Evolutionary conservation across 208 protist species (phyloP), one percentile per base, ranked within the genome.

Genomic region (Trypanosoma avium): DNA sequence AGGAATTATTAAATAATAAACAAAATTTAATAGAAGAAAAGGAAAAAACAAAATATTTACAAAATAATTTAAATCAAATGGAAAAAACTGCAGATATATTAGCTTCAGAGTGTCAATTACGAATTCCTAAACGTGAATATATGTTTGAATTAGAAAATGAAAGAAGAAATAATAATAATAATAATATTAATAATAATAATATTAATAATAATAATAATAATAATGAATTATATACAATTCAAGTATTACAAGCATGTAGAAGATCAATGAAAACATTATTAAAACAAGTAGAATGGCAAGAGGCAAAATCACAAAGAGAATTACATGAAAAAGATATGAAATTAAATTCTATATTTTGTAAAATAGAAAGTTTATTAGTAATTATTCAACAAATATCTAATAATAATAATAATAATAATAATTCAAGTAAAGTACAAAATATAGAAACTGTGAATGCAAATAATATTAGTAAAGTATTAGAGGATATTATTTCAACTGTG

Each of bases 231-330:
- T 67, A 67, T 49, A 50, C 61, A n/a, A 35, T 12, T 12, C 19
- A 38, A 6, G 61, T 67, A 36, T 15, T 67, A 35, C 49, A 50
- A 32, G 61, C 57, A 35, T 27, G 57, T 6, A 48, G 36, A 0
- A 30, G 50, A 27, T 59, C 35, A 9, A 22, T 38, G 6, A 10
- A 36, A 38, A 58, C 21, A 21, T 26, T 67, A 21, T 22, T 1
- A 19, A 54, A 35, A 27, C 29, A 67, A 35, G n/a, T 67, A 3
- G 36, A 36, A 29, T 67, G 61, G 49, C 61, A 67, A 40, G 24
- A 50, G 22, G 61, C 45, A 29, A 40, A 36, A 17, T 26, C 38
- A 15, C 48, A 36, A 6, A 47, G 49, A 12, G 61, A 59, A 22
- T 9, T 59, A 0, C 47, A 40, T 5, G 50, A 50, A 1, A 48